A percentile compares a stretch with the other conserved stretches of the same genome.
Conservation (phyloP, 495 filamentous ascomycete species). For the Hyaloscypha variabilis region DNA sequence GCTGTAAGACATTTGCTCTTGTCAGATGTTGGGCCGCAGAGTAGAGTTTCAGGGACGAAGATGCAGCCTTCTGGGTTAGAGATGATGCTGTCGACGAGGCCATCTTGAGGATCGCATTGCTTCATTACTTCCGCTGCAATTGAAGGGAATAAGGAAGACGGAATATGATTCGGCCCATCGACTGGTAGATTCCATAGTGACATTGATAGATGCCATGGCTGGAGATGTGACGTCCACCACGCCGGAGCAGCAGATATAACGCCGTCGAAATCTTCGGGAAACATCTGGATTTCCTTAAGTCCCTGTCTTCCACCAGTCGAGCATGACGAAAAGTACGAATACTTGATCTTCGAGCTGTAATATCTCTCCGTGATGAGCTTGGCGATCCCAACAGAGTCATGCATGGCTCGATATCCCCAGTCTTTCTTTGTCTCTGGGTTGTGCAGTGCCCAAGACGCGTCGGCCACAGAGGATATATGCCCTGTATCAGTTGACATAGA, state of each 20-base stretch:
- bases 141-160: slow-evolving; percentile 48
- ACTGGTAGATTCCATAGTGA: slow-evolving; percentile 43
- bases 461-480: slow-evolving; percentile 44
- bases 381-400: slow-evolving; percentile 45
- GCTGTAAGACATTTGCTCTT: slow-evolving; percentile 54
- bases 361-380: slow-evolving; percentile 42
- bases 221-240: slow-evolving; percentile 53
- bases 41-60: slow-evolving; percentile 53
- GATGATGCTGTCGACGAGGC: slow-evolving; percentile 65
- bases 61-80: slow-evolving; percentile 61
- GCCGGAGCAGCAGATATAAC: slow-evolving; percentile 61
- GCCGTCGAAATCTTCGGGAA: slow-evolving; percentile 65
- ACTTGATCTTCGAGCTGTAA: slow-evolving; percentile 42
- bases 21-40: slow-evolving; percentile 43
- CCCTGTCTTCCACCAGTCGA: slow-evolving; percentile 64
- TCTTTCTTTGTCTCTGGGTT: slow-evolving; percentile 40
- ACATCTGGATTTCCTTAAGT: slow-evolving; percentile 52
- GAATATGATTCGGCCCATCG: slow-evolving; percentile 52
- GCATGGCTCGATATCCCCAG: slow-evolving; percentile 54
- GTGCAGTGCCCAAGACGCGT: slow-evolving; percentile 50
- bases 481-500: slow-evolving; percentile 58
- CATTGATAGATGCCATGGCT: slow-evolving; percentile 48
- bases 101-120: slow-evolving; percentile 69
- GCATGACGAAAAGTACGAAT: slow-evolving; percentile 59
- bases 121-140: slow-evolving; percentile 60